These are phyloP conservation scores for Debaryomyces hansenii DNA, from an alignment of 805 yeast genomes.

Conservation along the genomic window DNA sequence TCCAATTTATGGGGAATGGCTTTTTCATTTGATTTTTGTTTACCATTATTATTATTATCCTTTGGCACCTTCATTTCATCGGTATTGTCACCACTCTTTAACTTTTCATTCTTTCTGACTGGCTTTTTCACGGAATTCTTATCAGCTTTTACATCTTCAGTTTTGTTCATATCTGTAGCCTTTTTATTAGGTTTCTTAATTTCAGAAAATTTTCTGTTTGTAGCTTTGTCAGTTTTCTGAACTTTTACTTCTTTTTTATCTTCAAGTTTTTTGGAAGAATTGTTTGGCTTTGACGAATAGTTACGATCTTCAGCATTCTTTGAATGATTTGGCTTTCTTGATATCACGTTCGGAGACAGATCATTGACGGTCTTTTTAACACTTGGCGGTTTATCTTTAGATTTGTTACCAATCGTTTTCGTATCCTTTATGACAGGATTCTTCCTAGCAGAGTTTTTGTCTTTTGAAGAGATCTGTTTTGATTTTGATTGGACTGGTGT, in stretches of 20 bases:
- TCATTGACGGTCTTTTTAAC: not conserved
- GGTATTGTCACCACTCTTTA: not conserved
- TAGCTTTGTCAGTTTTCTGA: too few relatives aligned
- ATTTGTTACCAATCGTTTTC: not conserved
- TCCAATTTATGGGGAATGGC: not conserved
- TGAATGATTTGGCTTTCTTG: not conserved
- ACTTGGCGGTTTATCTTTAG: not conserved
- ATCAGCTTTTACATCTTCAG: too few relatives aligned
- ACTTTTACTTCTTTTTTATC: too few relatives aligned
- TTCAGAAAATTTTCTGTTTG: not conserved
- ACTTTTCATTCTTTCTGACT: too few relatives aligned
- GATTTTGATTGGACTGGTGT: not conserved
- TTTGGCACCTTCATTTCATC: not conserved
- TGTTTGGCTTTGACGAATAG: too few relatives aligned
- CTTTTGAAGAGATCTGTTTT: not conserved
- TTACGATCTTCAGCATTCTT: not conserved
- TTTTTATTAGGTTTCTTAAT: not conserved
- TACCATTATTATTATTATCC: not conserved
- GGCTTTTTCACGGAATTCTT: too few relatives aligned
- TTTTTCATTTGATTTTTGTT: not conserved
- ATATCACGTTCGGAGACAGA: not conserved
- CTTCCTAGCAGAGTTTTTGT: not conserved
- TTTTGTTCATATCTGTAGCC: not conserved
- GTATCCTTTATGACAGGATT: not conserved
- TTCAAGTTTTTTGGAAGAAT: too few relatives aligned